Base-by-base conservation (phyloP, 1,139 yeast genomes). In the Candida tetrigidarum region DNA sequence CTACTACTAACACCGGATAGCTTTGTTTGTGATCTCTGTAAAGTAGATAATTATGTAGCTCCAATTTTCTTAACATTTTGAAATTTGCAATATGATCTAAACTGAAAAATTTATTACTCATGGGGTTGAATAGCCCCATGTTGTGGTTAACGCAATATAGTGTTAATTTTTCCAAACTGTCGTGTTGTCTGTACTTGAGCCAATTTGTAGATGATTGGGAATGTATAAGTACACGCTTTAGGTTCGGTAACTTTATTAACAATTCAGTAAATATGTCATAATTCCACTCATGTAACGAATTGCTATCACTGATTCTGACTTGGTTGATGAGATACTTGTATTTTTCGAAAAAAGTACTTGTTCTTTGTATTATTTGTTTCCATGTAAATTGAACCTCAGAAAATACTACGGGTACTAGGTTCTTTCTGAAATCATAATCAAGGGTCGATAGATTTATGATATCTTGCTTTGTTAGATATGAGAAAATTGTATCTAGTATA, bases 271-370 rank as follows among this genome's bases (percentile, higher is more conserved):
- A 63, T 12, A 68, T 46, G 46, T 71, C 72, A 18, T 62, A 51
- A 39, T 71, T 71, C 74, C 77, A 74, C 48, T 74, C 79, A 4
- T 74, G 75, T 48, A 63, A 69, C 3, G 76, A 62, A 49, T 66
- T 66, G 46, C 62, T 59, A 45, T 69, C 72, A 5, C 60, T 46
- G 14, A 74, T 64, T 5, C 74, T 55, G 16, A 73, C 32, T 37
- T 56, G 55, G 2, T 52, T 36, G 7, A 65, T 53, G 5, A 44
- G 25, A 6, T 43, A 36, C 16, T 43, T 32, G 38, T 55, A 52
- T 14, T 51, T 44, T 5, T 20, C 28, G n/a, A 53, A 22, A 28
- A 52, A 41, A 4, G 10, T 9, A 4, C 32, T 16, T 11, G 37
- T 41, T 2, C 25, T 37, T 8, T 42, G 45, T n/a, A 39, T 23